Evolutionary conservation across 345 rosid species (phyloP).

Genomic region (Rhodamnia argentea): DNA sequence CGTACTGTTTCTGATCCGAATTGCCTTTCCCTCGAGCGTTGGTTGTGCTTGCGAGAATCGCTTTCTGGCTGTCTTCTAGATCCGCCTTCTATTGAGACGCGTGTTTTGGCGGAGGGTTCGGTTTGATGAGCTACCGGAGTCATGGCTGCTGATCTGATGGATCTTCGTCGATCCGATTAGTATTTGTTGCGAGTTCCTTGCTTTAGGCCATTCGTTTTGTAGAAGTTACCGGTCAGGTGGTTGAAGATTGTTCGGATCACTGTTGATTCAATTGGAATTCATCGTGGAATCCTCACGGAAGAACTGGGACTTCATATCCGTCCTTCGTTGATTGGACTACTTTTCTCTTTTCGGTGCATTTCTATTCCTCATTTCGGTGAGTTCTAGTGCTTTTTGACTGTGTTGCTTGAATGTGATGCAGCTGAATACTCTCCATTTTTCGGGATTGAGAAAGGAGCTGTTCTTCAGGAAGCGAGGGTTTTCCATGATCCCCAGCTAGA

Average conservation of each 20-base stretch:
- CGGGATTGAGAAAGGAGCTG: conserved; percentile 98
- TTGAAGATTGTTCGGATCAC: not conserved
- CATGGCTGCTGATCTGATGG: not conserved
- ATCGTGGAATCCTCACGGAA: not conserved
- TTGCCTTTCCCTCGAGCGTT: not conserved
- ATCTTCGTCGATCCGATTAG: not conserved
- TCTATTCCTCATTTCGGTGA: not conserved
- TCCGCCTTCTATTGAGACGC: not conserved
- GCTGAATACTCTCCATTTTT: conserved; percentile 91
- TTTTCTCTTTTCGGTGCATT: not conserved
- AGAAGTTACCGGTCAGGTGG: not conserved
- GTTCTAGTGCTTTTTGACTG: not conserved
- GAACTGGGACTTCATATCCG: not conserved
- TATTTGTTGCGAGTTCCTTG: not conserved
- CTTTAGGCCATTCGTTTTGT: not conserved
- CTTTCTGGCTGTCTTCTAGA: not conserved
- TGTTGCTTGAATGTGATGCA: conserved; percentile 6
- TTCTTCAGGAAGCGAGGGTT: conserved; percentile 96
- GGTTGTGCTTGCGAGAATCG: not conserved
- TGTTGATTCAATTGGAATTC: not conserved
- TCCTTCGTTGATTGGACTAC: not conserved
- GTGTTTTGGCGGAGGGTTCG: not conserved
- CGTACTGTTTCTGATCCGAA: not conserved
- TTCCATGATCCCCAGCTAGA: conserved; percentile 98
- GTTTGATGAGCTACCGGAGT: not conserved